Evolutionary conservation across 1,284 basidiomycete genomes (phyloP), one percentile per base, ranked within the genome.

Genomic region (Leucoagaricus sp.): DNA sequence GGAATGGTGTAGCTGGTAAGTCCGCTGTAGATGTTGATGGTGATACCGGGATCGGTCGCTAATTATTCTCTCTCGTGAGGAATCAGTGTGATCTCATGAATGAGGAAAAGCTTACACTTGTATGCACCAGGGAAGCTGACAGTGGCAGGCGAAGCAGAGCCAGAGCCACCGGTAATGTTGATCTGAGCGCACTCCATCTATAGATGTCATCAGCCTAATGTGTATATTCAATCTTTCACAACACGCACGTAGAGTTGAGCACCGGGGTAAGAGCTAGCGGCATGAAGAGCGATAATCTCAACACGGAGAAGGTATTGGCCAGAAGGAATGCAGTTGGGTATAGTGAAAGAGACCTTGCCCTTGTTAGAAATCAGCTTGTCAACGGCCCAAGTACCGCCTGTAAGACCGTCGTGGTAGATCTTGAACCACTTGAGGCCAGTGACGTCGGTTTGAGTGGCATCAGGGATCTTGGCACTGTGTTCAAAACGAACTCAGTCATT

Each of bases 391-490:
- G 15, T 10, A 8, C 61, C 61, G 23, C 26, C 54, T 17, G 13
- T 53, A 26, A 58, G 49, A 42, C 62, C 57, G 25, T 60, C 59
- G 25, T 61, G 56, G 44, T 54, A 57, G 38, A 61, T 56, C 58
- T 61, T 61, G 55, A 63, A 61, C 60, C 60, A 61, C 13, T 53
- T 50, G 9, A 61, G 54, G 13, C 59, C 60, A 36, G 57, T 58
- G n/a, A 53, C 57, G 45, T 55, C 49, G 23, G 51, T 55, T 26
- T 57, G 61, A 3, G 56, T 50, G 25, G 61, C 61, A 41, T 61
- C 58, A 29, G 56, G 51, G 31, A 63, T 54, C 49, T 63, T 63
- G 12, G 61, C 61, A 34, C 59, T 38, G 4, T 38, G n/a, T 58
- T 36, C 3, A 53, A 38, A 19, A 10, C 17, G 26, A 19, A 21